Evolutionary conservation across 2,329 filamentous ascomycete genomes (phyloP).

Genomic region (Paecilomyces niveus): DNA sequence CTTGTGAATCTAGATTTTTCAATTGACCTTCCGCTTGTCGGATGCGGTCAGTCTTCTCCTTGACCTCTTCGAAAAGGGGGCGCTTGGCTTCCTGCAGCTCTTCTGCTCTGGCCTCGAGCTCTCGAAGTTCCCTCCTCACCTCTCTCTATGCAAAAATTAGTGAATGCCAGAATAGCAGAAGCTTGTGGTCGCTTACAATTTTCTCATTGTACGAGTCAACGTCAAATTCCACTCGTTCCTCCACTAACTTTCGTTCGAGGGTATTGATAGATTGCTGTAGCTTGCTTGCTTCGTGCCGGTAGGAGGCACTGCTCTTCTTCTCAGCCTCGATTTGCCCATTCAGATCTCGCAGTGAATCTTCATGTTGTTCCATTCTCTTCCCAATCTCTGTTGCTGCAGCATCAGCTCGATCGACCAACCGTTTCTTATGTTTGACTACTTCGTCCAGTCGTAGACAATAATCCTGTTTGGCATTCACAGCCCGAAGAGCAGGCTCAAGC

Average conservation of each 20-base stretch:
- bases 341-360: conserved; percentile 29
- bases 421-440: conserved; percentile 50
- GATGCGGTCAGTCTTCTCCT: conserved; percentile 29
- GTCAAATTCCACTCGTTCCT: conserved; percentile 62
- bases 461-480: conserved; percentile 60
- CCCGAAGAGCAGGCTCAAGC: conserved; percentile 60
- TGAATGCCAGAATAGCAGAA: conserved; percentile 11
- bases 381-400: conserved; percentile 34
- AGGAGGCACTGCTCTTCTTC: conserved; percentile 42
- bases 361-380: conserved; percentile 33
- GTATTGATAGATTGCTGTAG: conserved; percentile 53
- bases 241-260: conserved; percentile 57
- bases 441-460: conserved; percentile 54
- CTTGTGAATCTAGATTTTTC: conserved; percentile 60
- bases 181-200: conserved; percentile 49
- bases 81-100: conserved; percentile 32
- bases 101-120: conserved; percentile 32
- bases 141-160: conserved; percentile 43
- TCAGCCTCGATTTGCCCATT: conserved; percentile 43
- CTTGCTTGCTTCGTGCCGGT: conserved; percentile 45
- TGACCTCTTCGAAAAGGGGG: conserved; percentile 26
- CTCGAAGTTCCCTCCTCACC: conserved; percentile 38
- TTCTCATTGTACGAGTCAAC: conserved; percentile 62
- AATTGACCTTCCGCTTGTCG: conserved; percentile 44
- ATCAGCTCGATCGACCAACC: conserved; percentile 50